A percentile compares a stretch with the other conserved stretches of the same genome.
phyloP scores from a whole-genome alignment of 2,329 filamentous ascomycete species.

The Botrytis cinerea region DNA sequence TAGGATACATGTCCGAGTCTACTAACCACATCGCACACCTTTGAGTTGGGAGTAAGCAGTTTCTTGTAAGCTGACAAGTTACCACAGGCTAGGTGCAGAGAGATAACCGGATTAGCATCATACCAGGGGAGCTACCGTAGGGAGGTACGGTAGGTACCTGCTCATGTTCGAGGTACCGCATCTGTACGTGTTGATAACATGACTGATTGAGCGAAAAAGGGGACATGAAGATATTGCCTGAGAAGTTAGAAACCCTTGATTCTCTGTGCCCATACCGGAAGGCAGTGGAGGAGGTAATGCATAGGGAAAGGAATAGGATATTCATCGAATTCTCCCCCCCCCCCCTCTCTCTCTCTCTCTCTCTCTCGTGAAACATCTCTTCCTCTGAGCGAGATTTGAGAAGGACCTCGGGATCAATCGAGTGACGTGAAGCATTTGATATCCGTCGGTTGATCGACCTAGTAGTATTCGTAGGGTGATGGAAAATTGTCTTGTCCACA shows the following conservation, averaged over 20 bases:
- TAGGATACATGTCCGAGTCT: conserved; percentile 11
- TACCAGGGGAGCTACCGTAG: not conserved
- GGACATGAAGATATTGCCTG: not conserved
- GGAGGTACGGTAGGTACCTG: not conserved
- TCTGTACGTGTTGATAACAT: conserved; percentile 19
- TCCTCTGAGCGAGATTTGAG: not conserved
- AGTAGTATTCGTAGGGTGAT: not conserved
- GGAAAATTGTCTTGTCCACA: not conserved
- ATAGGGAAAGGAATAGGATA: not conserved
- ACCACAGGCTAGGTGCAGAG: not conserved
- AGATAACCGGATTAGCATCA: conserved; percentile 1
- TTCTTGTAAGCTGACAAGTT: not conserved
- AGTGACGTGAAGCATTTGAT: not conserved
- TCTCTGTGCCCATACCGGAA: conserved; percentile 1
- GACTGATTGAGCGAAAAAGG: not conserved
- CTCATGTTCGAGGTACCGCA: conserved; percentile 6
- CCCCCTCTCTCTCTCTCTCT: no score
- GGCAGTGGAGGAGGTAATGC: not conserved
- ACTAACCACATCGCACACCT: not conserved
- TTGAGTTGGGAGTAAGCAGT: not conserved
- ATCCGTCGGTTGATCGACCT: not conserved
- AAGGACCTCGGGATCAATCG: not conserved
- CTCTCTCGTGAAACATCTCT: not conserved
- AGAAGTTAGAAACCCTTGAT: not conserved
- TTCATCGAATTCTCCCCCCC: not conserved